Percentiles rank a stretch among this genome's conserved stretches.
These are phyloP conservation scores for Botryosphaeria dothidea DNA, from an alignment of 2,329 filamentous ascomycete species.

Conservation along the genomic window DNA sequence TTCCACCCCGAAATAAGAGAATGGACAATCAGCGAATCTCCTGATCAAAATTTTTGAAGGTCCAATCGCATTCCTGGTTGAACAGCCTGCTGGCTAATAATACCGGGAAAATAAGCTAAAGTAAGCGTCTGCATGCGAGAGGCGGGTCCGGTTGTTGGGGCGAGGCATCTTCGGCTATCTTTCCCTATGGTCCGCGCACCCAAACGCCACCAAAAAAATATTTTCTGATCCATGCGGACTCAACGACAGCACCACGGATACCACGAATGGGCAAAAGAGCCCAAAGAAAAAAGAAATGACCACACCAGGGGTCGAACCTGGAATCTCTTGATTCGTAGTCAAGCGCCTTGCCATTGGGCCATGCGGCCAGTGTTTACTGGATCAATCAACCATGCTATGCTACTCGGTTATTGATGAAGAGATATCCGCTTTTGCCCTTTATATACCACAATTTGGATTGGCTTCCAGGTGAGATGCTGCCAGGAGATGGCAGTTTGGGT, in stretches of 20 bases:
- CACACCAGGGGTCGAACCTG: conserved; percentile 29
- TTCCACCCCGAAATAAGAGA: neutral
- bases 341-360: conserved; percentile 53
- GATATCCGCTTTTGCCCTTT: neutral
- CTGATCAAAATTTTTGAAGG: neutral
- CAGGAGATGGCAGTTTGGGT: too few species aligned
- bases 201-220: neutral
- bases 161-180: neutral
- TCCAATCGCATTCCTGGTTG: neutral
- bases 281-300: conserved; percentile 11
- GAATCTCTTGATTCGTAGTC: conserved; percentile 49
- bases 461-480: too few species aligned
- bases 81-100: neutral
- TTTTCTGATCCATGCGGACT: neutral
- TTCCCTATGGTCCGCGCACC: neutral
- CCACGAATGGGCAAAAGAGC: neutral
- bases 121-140: neutral
- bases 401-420: neutral
- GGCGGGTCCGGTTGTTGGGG: neutral
- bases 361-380: conserved; percentile 22
- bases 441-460: too few species aligned
- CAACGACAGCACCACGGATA: neutral
- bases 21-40: neutral
- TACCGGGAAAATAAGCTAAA: neutral
- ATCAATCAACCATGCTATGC: neutral